Evolutionary conservation across 805 yeast species (phyloP).

Genomic region (Dipodascopsis uninucleata): DNA sequence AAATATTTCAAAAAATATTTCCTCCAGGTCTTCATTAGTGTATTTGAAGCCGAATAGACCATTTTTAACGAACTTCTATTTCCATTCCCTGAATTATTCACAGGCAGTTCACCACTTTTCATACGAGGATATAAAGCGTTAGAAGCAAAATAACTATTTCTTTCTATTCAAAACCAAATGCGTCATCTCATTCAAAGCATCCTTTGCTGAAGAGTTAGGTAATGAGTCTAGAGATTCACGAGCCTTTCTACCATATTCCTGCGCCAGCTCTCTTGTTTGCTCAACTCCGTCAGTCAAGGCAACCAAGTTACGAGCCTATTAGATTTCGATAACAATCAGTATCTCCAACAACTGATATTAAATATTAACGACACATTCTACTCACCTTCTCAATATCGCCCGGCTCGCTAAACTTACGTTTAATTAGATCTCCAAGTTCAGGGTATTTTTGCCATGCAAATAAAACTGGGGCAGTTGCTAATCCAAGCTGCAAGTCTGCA

Average conservation of each 20-base stretch:
- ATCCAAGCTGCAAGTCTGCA: constrained; percentile 87
- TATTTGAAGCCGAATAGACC: too few species aligned
- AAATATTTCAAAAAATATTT: too few species aligned
- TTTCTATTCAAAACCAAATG: constrained; percentile 77
- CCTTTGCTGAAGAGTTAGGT: constrained; percentile 86
- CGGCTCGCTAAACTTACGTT: constrained; percentile 70
- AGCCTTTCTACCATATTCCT: constrained; percentile 72
- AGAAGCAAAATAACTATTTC: too few species aligned
- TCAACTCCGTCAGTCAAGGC: constrained; percentile 66
- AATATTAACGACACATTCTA: background rate
- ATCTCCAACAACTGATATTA: too few species aligned
- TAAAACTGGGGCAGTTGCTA: constrained; percentile 94
- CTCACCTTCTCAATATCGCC: constrained; percentile 71
- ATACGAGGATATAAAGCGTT: too few species aligned
- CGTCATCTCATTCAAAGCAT: constrained; percentile 81
- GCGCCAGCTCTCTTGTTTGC: constrained; percentile 72
- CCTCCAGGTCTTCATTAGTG: too few species aligned
- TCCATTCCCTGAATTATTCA: too few species aligned
- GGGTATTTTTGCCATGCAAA: constrained; percentile 92
- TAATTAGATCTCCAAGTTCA: constrained; percentile 75
- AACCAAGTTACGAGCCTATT: constrained; percentile 67
- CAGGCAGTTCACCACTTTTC: too few species aligned
- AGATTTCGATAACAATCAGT: background rate
- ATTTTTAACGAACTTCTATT: too few species aligned
- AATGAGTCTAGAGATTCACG: constrained; percentile 58